These are phyloP conservation scores for Verticillium dahliae DNA, from an alignment of 2,329 filamentous ascomycete genomes.

Conservation along the genomic window DNA sequence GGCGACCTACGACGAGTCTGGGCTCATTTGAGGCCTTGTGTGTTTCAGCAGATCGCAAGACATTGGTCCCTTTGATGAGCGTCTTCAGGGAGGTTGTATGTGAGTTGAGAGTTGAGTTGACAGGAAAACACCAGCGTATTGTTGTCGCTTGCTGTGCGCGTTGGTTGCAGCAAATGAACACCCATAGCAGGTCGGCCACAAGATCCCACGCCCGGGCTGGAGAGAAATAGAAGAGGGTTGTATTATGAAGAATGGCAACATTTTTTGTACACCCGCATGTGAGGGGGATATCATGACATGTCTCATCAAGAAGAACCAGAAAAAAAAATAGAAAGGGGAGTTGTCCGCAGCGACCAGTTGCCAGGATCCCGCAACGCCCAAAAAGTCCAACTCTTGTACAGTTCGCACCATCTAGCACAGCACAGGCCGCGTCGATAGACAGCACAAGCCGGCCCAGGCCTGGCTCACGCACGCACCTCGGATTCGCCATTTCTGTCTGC, in stretches of 20 bases:
- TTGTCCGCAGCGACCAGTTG: constrained; percentile 2
- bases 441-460: not conserved
- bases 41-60: not conserved
- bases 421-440: not conserved
- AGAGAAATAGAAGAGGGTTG: not conserved
- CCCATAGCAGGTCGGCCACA: not conserved
- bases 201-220: no score
- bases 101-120: no score
- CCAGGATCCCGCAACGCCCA: constrained; percentile 1
- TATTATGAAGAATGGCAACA: not conserved
- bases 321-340: constrained; percentile 22
- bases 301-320: constrained; percentile 29
- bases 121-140: no score
- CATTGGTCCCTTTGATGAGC: not conserved
- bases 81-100: not conserved
- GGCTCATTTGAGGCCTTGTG: not conserved
- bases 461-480: not conserved
- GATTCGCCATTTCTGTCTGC: constrained; percentile 1
- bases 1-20: no score
- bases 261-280: constrained; percentile 11
- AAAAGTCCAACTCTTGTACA: constrained; percentile 1
- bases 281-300: constrained; percentile 34
- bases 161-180: no score
- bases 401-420: constrained; percentile 8
- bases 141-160: no score